Evolutionary conservation across 352 stramenopile genomes (phyloP), one percentile per base, ranked within the genome.

Genomic region (Phytophthora aleatoria): DNA sequence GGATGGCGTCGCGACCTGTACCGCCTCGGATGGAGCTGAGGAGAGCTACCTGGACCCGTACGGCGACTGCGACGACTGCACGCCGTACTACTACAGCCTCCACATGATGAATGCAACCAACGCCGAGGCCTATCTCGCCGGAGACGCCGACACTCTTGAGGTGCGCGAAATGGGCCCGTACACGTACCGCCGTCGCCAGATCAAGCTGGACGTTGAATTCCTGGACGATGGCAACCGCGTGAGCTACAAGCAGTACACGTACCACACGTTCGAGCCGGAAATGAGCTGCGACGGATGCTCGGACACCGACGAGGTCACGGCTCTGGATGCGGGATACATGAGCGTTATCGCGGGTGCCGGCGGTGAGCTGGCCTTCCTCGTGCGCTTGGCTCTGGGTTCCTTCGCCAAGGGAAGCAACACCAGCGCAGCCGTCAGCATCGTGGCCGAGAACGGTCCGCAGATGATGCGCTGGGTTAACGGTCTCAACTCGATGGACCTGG

Each of bases 401-500:
- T 92, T 85, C 65, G 67, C 67, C 12, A 72, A 69, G 8, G 42
- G 13, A 0, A 75, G 67, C 48, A 82, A 73, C 28, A 62, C 41
- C 28, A 72, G 57, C 8, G 50, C 64, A 8, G 64, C 67, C 39
- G 50, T 60, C 1, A 57, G 57, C 13, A 69, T 81, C 35, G 67
- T 92, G 45, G 42, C 65, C 2, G 52, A 73, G 50, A 82, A 80
- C 61, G 74, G 74, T 3, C 49, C 64, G 59, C 77, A 86, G 64
- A 86, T 92, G 65, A 90, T 92, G 83, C 74, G 74, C 38, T 91
- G 67, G 68, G 68, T 88, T 30, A 85, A 85, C 33, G 79, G 79
- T 3, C 73, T 85, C 56, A 88, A 88, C 67, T 88, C 79, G 50
- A 73, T 84, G 57, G 56, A 88, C 55, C 74, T 76, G 0, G 54